Base-by-base conservation (phyloP, 2,329 filamentous ascomycete genomes). In the Ophiocordyceps camponoti-saundersi region DNA sequence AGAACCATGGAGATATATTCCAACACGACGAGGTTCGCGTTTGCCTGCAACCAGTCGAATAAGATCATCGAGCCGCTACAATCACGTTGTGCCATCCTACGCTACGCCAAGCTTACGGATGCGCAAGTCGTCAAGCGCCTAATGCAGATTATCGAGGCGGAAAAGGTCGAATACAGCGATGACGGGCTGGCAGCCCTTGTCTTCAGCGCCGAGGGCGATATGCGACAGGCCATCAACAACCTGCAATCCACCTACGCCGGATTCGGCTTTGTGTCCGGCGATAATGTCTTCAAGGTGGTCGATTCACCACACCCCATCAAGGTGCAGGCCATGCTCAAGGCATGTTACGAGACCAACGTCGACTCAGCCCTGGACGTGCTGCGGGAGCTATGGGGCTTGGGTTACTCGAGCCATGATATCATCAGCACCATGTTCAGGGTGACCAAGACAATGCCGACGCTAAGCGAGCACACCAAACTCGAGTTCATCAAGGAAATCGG, bases 61-160 rank as follows among this genome's bases (percentile, higher is more conserved):
- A 98, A 96, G 68, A 96, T 98, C 61, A 98, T 98, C 63, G 92
- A 98, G 65, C 92, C 92, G n/a, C 72, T 98, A 46, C 92, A 98
- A 64, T 95, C 89, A 18, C 80, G 92, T 57, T 98, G 92, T 62
- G 92, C 92, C 20, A 96, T 98, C 60, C 75, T 98, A 47, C 82
- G 92, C 49, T 98, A 95, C 65, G 82, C 89, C 30, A 82, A 90
- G 48, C 73, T 98, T 53, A 95, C 90, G 2, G 92, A 98, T 60
- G 82, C 78, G 13, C 90, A 98, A 62, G 80, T 98, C 23, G 87
- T 95, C 46, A 89, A 90, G 68, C 78, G 92, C 40, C 65, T 98
- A 51, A 70, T 92, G 65, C 89, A 96, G 60, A 92, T 98, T 55
- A 92, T 88, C 60, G 83, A 92, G 60, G 88, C 87, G 1, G 92